Conservation (phyloP, 495 filamentous ascomycete genomes). For the Chaetomium tenue region DNA sequence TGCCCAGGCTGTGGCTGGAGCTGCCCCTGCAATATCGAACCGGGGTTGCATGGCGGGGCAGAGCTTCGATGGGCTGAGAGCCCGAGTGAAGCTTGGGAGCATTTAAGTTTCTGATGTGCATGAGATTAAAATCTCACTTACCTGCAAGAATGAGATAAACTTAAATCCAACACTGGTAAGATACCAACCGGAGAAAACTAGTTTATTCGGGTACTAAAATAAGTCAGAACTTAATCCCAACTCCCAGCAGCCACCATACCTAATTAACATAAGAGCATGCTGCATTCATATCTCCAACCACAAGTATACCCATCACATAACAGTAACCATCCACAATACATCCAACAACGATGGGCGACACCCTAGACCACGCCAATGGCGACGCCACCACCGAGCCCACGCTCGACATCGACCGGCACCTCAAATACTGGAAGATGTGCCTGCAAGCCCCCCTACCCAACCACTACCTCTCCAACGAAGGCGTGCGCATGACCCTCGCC, state of each 20-base stretch:
- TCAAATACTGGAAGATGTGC: constrained; percentile 91
- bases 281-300: neutral
- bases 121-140: neutral
- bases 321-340: too few species aligned
- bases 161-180: too few species aligned
- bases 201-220: too few species aligned
- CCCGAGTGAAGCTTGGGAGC: constrained; percentile 1
- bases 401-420: constrained; percentile 70
- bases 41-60: constrained; percentile 18
- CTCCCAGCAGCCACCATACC: too few species aligned
- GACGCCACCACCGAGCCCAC: constrained; percentile 33
- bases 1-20: constrained; percentile 17
- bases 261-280: too few species aligned
- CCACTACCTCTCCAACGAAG: constrained; percentile 81
- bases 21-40: neutral
- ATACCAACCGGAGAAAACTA: too few species aligned
- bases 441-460: constrained; percentile 76
- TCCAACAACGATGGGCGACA: neutral
- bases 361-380: constrained; percentile 29
- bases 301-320: neutral
- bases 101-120: neutral
- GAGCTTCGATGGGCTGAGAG: neutral
- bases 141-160: too few species aligned
- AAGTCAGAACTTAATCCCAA: too few species aligned
- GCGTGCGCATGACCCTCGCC: constrained; percentile 81